These are phyloP conservation scores for Jackrogersella multiformis DNA, from an alignment of 495 filamentous ascomycete species.

Conservation along the genomic window DNA sequence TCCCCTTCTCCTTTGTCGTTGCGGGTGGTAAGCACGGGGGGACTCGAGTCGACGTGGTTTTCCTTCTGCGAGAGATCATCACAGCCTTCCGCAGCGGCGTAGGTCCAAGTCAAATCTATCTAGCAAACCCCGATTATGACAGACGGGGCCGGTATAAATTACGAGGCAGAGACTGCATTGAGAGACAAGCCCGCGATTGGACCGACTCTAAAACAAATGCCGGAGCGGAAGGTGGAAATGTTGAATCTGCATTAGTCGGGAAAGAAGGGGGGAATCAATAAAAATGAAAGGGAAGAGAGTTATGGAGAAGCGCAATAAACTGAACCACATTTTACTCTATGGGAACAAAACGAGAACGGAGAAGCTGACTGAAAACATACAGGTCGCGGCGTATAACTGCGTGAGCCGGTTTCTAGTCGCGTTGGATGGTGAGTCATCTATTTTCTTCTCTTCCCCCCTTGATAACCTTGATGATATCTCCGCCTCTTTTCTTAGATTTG, in stretches of 20 bases:
- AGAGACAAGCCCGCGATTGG: too few relatives aligned
- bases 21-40: background rate
- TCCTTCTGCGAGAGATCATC: too few relatives aligned
- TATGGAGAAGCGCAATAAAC: background rate
- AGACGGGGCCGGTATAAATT: too few relatives aligned
- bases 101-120: too few relatives aligned
- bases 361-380: conserved; percentile 6
- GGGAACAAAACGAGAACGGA: too few relatives aligned
- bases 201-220: too few relatives aligned
- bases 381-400: conserved; percentile 82
- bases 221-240: too few relatives aligned
- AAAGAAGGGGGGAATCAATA: background rate
- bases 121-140: too few relatives aligned
- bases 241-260: too few relatives aligned
- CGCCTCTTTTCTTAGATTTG: background rate
- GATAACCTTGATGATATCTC: background rate
- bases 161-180: too few relatives aligned
- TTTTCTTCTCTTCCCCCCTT: background rate
- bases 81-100: too few relatives aligned
- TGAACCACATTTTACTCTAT: background rate
- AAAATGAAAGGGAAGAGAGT: background rate
- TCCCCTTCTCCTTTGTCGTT: background rate
- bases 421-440: conserved; percentile 68
- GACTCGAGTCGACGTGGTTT: too few relatives aligned
- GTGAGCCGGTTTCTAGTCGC: conserved; percentile 87